Evolutionary conservation across 208 protist species (phyloP).

Genomic region (Porcisia hertigi): DNA sequence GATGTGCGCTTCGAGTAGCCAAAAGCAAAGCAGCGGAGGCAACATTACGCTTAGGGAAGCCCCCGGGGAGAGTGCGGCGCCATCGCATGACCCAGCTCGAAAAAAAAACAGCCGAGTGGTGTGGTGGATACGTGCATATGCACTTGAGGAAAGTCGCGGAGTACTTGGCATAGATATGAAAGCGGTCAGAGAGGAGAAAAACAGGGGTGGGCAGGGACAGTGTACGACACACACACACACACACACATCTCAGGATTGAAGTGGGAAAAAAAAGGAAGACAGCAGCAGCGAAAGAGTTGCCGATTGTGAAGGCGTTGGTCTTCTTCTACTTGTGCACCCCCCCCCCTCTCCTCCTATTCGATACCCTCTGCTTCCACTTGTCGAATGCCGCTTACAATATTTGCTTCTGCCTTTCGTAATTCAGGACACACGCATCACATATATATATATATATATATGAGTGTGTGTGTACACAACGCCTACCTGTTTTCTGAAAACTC

Average conservation of each 20-base stretch:
- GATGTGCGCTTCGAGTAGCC: background rate
- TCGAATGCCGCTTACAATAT: too few species aligned
- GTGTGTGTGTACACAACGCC: background rate
- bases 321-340: too few species aligned
- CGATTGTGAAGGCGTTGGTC: too few species aligned
- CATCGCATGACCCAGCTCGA: slow-evolving; percentile 15
- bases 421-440: background rate
- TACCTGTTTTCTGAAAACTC: background rate
- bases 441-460: background rate
- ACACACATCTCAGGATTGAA: too few species aligned
- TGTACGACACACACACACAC: too few species aligned
- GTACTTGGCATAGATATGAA: background rate
- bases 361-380: too few species aligned
- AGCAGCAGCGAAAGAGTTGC: too few species aligned
- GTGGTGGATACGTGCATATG: background rate
- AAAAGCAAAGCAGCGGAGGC: background rate
- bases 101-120: background rate
- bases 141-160: background rate
- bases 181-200: background rate
- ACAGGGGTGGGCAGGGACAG: background rate
- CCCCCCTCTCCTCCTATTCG: too few species aligned
- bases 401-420: background rate
- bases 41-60: background rate
- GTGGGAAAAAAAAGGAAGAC: too few species aligned
- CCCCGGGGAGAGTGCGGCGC: slow-evolving; percentile 4